These are phyloP conservation scores for Diospyros kaki DNA, from an alignment of 148 eudicot species.

Conservation along the genomic window DNA sequence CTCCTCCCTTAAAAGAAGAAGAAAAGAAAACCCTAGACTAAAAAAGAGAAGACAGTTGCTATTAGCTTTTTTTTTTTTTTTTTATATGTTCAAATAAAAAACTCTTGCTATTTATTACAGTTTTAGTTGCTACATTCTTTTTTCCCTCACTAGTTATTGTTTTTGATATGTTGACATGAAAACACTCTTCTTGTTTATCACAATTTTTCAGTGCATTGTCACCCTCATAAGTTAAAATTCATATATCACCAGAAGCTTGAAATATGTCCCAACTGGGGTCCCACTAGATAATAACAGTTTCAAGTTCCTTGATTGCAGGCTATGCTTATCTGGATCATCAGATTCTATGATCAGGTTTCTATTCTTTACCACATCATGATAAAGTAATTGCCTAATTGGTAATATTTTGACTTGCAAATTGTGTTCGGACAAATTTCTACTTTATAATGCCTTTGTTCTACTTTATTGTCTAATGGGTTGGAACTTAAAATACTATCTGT, in stretches of 20 bases:
- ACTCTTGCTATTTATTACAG: no score
- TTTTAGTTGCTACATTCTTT: no score
- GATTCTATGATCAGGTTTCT: slow-evolving; percentile 94
- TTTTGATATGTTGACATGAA: not conserved
- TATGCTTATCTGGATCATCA: slow-evolving; percentile 95
- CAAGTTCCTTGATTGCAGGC: slow-evolving; percentile 48
- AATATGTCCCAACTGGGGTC: not conserved
- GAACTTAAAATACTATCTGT: not conserved
- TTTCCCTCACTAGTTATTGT: not conserved
- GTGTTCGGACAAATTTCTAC: not conserved
- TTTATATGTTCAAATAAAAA: no score
- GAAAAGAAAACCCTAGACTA: no score
- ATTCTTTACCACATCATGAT: slow-evolving; percentile 1
- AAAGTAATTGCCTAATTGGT: not conserved
- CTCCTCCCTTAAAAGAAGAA: not conserved
- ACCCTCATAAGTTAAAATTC: not conserved
- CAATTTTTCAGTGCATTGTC: not conserved
- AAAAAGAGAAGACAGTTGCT: no score
- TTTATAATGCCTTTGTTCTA: slow-evolving; percentile 4
- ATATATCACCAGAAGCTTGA: not conserved
- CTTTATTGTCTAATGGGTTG: not conserved
- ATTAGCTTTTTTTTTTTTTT: no score
- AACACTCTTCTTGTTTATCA: not conserved
- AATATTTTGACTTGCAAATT: not conserved
- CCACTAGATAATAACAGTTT: slow-evolving; percentile 13